These are phyloP conservation scores for Byssothecium circinans DNA, from an alignment of 2,329 filamentous ascomycete genomes.

Conservation along the genomic window DNA sequence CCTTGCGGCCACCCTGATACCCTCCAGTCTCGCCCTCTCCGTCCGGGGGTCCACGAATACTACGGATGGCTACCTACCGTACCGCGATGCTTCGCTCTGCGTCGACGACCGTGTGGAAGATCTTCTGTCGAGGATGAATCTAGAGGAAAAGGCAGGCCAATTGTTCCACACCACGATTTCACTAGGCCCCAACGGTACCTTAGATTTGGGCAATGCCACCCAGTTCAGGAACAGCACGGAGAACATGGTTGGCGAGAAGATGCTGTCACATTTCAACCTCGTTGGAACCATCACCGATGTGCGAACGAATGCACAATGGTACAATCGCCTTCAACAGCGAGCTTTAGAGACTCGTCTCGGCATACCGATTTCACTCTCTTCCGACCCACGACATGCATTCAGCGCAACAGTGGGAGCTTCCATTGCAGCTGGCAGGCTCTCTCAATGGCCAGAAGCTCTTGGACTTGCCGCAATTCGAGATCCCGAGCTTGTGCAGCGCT, in stretches of 20 bases:
- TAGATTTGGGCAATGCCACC: slow-evolving; percentile 20
- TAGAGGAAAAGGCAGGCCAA: slow-evolving; percentile 54
- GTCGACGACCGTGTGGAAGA: slow-evolving; percentile 54
- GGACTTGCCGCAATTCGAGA: slow-evolving; percentile 55
- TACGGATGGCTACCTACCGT: slow-evolving; percentile 21
- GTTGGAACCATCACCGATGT: slow-evolving; percentile 50
- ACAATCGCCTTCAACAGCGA: slow-evolving; percentile 47
- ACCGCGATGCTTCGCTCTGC: slow-evolving; percentile 43
- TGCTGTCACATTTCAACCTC: slow-evolving; percentile 53
- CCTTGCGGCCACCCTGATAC: neutral
- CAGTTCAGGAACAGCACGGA: slow-evolving; percentile 30
- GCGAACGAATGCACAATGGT: slow-evolving; percentile 41
- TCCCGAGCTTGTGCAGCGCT: slow-evolving; percentile 48
- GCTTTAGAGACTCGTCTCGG: slow-evolving; percentile 52
- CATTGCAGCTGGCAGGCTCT: slow-evolving; percentile 47
- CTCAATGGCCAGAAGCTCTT: slow-evolving; percentile 56
- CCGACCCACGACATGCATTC: slow-evolving; percentile 53
- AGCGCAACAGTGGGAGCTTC: slow-evolving; percentile 49
- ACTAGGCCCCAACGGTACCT: slow-evolving; percentile 37
- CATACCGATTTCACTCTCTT: slow-evolving; percentile 53
- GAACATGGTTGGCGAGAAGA: slow-evolving; percentile 38
- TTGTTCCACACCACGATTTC: slow-evolving; percentile 49
- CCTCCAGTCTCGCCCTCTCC: neutral
- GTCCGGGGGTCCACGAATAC: slow-evolving; percentile 5
- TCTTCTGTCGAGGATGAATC: slow-evolving; percentile 49